Percentiles rank a stretch among this genome's conserved stretches.
These are phyloP conservation scores for Fabrea salina DNA, from an alignment of 169 alveolate genomes.

Conservation along the genomic window DNA sequence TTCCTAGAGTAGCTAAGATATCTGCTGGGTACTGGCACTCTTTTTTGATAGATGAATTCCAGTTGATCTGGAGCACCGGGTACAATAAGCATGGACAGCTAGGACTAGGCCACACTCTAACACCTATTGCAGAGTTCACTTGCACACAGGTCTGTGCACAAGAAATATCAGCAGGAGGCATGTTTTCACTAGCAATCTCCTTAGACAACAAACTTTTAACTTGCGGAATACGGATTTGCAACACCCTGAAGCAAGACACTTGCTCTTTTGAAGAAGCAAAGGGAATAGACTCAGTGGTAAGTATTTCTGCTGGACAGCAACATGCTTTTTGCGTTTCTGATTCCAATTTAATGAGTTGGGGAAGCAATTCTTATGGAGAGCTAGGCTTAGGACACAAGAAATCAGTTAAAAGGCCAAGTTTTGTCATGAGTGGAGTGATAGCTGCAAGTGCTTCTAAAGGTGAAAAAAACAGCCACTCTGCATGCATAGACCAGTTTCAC, in stretches of 20 bases:
- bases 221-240: not conserved
- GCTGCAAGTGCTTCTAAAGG: slow-evolving; percentile 48
- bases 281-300: not conserved
- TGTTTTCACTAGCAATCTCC: not conserved
- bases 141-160: not conserved
- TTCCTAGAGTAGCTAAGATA: not conserved
- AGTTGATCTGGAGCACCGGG: not conserved
- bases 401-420: not conserved
- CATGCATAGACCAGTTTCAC: slow-evolving; percentile 40
- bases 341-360: not conserved
- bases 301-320: not conserved
- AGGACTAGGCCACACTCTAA: not conserved
- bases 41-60: not conserved
- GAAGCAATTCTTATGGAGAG: not conserved
- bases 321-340: not conserved
- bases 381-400: not conserved
- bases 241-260: not conserved
- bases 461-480: slow-evolving; percentile 50
- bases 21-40: not conserved
- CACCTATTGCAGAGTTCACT: not conserved
- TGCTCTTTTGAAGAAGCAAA: not conserved
- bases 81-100: not conserved
- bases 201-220: not conserved
- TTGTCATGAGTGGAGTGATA: no score
- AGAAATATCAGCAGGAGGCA: not conserved